Evolutionary conservation across 805 yeast genomes (phyloP).

Genomic region (Candida boidinii): DNA sequence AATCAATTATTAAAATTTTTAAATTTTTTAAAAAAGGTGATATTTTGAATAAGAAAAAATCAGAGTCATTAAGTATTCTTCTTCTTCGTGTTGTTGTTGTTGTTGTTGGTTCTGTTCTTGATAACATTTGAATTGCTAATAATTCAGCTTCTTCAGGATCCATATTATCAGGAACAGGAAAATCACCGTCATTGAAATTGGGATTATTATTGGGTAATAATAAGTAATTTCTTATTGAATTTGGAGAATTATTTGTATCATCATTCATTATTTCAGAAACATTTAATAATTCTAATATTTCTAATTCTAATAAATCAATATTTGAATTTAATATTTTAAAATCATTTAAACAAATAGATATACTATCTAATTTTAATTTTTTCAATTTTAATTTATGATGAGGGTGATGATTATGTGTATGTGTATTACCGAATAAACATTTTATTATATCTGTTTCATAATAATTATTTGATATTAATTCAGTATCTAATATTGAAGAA

Average conservation of each 20-base stretch:
- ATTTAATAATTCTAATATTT: constrained; percentile 10
- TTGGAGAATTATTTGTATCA: not conserved
- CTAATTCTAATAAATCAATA: constrained; percentile 10
- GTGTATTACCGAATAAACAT: not conserved
- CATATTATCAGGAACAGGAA: constrained; percentile 8
- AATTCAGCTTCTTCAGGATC: constrained; percentile 8
- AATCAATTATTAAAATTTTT: constrained; percentile 10
- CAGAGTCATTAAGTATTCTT: not conserved
- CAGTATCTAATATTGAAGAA: too few relatives aligned
- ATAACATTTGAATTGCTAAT: constrained; percentile 5
- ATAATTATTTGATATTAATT: too few relatives aligned
- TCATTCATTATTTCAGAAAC: constrained; percentile 9
- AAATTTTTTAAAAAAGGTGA: constrained; percentile 8
- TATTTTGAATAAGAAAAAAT: constrained; percentile 7
- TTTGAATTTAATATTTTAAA: constrained; percentile 4
- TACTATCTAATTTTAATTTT: constrained; percentile 10
- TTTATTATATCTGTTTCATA: too few relatives aligned
- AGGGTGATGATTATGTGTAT: not conserved
- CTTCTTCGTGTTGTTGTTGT: not conserved
- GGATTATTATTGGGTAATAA: not conserved
- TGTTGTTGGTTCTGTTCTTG: constrained; percentile 2
- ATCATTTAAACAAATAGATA: constrained; percentile 9
- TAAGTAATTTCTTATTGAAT: not conserved
- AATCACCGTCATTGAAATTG: constrained; percentile 3
- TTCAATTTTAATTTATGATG: constrained; percentile 7